Evolutionary conservation across 768 basidiomycete genomes (phyloP), one percentile per base, ranked within the genome.

Genomic region (Mrakia blollopis): DNA sequence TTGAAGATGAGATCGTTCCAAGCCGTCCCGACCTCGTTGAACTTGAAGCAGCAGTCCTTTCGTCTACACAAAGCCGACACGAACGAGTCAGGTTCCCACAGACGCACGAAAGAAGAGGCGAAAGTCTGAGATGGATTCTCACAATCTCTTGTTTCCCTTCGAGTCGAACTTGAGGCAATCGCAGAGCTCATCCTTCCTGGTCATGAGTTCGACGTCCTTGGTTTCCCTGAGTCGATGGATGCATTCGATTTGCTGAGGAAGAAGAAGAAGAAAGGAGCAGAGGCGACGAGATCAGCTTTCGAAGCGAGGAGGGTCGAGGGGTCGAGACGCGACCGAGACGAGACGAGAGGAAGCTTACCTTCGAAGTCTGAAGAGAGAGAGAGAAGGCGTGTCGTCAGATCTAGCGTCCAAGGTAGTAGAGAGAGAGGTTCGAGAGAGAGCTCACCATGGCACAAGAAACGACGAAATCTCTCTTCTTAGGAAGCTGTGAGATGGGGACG

Each of bases 371-470:
- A n/a, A n/a, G n/a, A n/a, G n/a, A 32, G 37, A 35, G 8, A 23
- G 16, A n/a, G 32, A 32, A 65, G 63, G 16, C 1, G 10, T 28
- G 14, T 5, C 2, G 30, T 62, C 32, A n/a, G 23, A 4, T 65
- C 8, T 0, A 37, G 30, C 25, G 2, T 32, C n/a, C 9, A 30
- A 18, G 14, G 9, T 7, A 18, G 35, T 1, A 5, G 30, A 9
- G n/a, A 32, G n/a, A 8, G 28, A 21, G 23, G 63, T n/a, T 23
- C 8, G 61, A 62, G 61, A 1, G 16, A 50, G 5, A 75, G 47
- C 97, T 96, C 0, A 90, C 91, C 23, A 83, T 81, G 39, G 89
- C 87, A 81, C 96, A 99, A 81, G 98, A 96, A 8, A 97, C 93
- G 21, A 98, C 91, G 81, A 93, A 86, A 80, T 99, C 96, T 0